These are phyloP conservation scores for Cardamine occulta DNA, from an alignment of 345 rosid genomes.

Conservation along the genomic window DNA sequence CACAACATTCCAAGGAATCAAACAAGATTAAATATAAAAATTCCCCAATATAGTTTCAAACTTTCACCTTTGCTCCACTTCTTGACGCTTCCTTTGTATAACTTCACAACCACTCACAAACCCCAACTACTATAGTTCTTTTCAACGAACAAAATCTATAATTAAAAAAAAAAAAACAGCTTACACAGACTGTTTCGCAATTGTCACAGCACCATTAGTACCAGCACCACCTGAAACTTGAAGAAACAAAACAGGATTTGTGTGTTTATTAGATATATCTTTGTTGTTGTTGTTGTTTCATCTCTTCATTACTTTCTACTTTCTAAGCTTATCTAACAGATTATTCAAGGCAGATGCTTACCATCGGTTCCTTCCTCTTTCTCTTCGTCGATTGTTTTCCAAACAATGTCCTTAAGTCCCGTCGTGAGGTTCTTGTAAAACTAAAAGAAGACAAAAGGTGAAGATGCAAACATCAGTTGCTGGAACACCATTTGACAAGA, in stretches of 20 bases:
- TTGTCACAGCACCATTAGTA: slow-evolving; percentile 32
- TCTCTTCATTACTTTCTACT: slow-evolving; percentile 11
- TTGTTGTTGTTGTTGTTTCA: not conserved
- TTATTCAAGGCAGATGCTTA: slow-evolving; percentile 16
- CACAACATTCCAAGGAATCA: slow-evolving; percentile 35
- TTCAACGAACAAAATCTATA: slow-evolving; percentile 18
- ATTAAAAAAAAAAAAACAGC: not conserved
- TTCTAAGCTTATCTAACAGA: slow-evolving; percentile 14
- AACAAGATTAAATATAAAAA: not conserved
- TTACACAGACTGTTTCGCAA: slow-evolving; percentile 15
- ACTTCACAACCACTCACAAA: slow-evolving; percentile 29
- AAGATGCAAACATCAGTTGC: slow-evolving; percentile 19
- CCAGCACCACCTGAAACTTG: slow-evolving; percentile 35
- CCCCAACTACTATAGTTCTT: not conserved
- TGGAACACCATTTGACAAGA: not conserved
- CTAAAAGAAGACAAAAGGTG: slow-evolving; percentile 46
- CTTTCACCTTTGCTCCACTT: slow-evolving; percentile 22
- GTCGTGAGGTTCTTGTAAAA: slow-evolving; percentile 83
- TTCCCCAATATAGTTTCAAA: slow-evolving; percentile 16
- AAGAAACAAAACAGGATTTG: slow-evolving; percentile 21
- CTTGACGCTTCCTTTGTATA: slow-evolving; percentile 29
- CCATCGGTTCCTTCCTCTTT: slow-evolving; percentile 49
- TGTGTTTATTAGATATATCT: slow-evolving; percentile 8
- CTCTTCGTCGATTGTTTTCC: slow-evolving; percentile 74
- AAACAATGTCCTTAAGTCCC: slow-evolving; percentile 94